Evolutionary conservation across 306 rosid species (phyloP).

Genomic region (Mucuna pruriens): DNA sequence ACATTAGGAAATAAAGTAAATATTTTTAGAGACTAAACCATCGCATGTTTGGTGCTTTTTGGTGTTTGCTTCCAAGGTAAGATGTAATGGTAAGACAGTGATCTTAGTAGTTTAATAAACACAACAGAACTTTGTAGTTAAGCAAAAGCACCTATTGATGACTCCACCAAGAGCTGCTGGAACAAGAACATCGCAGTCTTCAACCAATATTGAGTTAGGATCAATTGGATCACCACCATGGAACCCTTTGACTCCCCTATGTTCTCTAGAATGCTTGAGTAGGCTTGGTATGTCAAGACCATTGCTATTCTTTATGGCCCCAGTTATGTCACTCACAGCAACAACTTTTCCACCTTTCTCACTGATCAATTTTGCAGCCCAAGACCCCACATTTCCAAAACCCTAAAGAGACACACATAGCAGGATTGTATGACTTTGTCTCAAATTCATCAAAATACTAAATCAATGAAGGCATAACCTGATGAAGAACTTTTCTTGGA

Average conservation of each 20-base stretch:
- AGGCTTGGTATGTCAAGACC: conserved; percentile 83
- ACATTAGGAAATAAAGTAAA: neutral
- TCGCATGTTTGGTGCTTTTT: neutral
- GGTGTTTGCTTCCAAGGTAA: neutral
- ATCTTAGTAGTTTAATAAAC: neutral
- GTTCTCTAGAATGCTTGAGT: conserved; percentile 60
- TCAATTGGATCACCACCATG: conserved; percentile 71
- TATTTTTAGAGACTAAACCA: neutral
- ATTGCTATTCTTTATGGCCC: conserved; percentile 74
- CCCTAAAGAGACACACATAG: conserved; percentile 58
- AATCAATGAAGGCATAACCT: neutral
- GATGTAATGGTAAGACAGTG: neutral
- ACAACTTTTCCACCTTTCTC: conserved; percentile 89
- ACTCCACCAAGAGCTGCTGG: conserved; percentile 99
- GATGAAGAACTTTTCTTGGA: neutral
- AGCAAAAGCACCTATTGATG: conserved; percentile 70
- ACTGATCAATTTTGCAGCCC: conserved; percentile 84
- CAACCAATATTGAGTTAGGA: conserved; percentile 63
- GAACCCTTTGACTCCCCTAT: conserved; percentile 74
- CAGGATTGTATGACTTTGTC: neutral
- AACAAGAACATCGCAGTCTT: conserved; percentile 84
- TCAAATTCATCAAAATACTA: conserved; percentile 1
- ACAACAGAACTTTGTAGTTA: neutral
- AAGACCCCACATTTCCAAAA: conserved; percentile 93
- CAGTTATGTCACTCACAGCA: conserved; percentile 87